These are phyloP conservation scores for Geoglossum cookeanum DNA, from an alignment of 2,329 filamentous ascomycete species.

Conservation along the genomic window DNA sequence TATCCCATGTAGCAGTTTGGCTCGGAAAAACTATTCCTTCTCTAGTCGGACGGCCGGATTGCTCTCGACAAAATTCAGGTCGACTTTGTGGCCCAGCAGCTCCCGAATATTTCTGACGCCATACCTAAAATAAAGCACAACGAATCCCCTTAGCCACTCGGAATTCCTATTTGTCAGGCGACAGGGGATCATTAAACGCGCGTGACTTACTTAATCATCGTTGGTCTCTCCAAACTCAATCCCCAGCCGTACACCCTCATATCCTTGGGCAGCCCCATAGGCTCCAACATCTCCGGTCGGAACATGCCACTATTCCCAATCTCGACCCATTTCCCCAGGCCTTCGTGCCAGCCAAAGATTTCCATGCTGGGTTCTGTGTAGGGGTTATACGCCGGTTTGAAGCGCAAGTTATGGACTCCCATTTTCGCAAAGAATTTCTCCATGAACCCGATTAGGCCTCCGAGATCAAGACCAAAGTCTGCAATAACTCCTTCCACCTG, in stretches of 20 bases:
- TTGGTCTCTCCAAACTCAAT: conserved; percentile 76
- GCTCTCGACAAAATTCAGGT: conserved; percentile 76
- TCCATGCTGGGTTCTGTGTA: conserved; percentile 96
- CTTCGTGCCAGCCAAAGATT: conserved; percentile 89
- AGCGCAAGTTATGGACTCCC: conserved; percentile 70
- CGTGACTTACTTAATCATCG: conserved; percentile 76
- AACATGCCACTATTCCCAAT: conserved; percentile 99
- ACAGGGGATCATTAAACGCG: not conserved
- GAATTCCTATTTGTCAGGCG: not conserved
- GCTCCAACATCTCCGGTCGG: conserved; percentile 87
- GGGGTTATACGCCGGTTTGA: conserved; percentile 94
- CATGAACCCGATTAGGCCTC: conserved; percentile 86
- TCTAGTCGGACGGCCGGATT: conserved; percentile 84
- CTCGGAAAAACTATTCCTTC: conserved; percentile 40
- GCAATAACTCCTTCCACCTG: conserved; percentile 98
- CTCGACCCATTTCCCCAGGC: conserved; percentile 79
- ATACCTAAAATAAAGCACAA: conserved; percentile 24
- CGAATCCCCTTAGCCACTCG: not conserved
- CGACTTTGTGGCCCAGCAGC: conserved; percentile 85
- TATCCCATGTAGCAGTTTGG: too few species aligned
- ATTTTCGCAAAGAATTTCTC: conserved; percentile 93
- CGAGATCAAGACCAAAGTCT: conserved; percentile 81
- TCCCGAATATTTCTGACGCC: conserved; percentile 80
- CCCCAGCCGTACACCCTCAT: conserved; percentile 92
- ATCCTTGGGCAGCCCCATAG: conserved; percentile 83